phyloP scores from a whole-genome alignment of 2,329 filamentous ascomycete genomes.

The Aspergillus sp. region DNA sequence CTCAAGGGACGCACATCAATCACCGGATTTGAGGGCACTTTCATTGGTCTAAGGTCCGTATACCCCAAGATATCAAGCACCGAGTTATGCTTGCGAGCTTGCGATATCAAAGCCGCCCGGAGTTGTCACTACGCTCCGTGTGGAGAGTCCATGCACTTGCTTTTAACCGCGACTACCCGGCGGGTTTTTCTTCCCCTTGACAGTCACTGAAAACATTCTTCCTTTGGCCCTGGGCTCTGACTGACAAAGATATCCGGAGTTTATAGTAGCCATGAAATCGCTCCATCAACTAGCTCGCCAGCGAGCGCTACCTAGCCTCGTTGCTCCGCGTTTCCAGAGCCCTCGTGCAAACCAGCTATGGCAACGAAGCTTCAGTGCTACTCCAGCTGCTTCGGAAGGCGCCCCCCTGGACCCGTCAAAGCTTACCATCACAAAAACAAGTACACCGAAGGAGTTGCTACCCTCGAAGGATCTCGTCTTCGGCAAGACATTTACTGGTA shows the following conservation, averaged over 20 bases:
- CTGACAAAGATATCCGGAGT: not conserved
- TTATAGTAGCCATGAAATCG: constrained; percentile 30
- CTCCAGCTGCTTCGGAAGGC: constrained; percentile 41
- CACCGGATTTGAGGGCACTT: not conserved
- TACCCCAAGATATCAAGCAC: not conserved
- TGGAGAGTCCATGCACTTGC: constrained; percentile 21
- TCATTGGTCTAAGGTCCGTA: constrained; percentile 3
- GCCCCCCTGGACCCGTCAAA: constrained; percentile 74
- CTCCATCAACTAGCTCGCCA: constrained; percentile 37
- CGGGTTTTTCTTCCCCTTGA: not conserved
- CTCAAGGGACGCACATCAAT: not conserved
- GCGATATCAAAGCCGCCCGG: constrained; percentile 17
- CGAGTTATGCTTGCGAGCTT: not conserved
- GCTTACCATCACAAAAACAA: constrained; percentile 72
- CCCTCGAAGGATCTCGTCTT: constrained; percentile 84
- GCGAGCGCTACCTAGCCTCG: constrained; percentile 27
- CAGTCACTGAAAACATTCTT: not conserved
- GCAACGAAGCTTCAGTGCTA: constrained; percentile 51
- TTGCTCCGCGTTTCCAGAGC: constrained; percentile 26
- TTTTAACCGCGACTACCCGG: constrained; percentile 16
- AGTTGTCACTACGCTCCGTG: constrained; percentile 29
- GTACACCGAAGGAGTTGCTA: constrained; percentile 69
- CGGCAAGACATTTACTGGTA: constrained; percentile 86
- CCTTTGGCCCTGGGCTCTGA: not conserved
- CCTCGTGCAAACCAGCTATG: constrained; percentile 39